Conservation (phyloP, 768 basidiomycete genomes). For the Sporobolomyces roseus region DNA sequence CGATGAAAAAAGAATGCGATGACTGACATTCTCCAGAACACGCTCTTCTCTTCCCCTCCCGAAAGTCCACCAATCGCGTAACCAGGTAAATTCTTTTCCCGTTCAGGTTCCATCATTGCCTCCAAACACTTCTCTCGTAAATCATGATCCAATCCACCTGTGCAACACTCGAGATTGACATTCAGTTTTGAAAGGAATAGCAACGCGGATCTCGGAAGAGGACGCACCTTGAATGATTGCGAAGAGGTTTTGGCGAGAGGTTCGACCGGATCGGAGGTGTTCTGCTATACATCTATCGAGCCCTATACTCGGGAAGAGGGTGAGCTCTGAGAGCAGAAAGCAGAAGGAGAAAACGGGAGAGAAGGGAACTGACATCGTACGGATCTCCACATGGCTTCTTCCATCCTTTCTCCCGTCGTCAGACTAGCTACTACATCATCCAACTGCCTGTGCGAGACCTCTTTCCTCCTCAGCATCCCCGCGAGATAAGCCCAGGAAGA, state of each 20-base stretch:
- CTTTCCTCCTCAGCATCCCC: background rate
- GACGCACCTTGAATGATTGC: slow-evolving; percentile 75
- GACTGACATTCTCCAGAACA: slow-evolving; percentile 77
- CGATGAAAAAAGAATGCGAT: background rate
- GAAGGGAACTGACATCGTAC: slow-evolving; percentile 56
- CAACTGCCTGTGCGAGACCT: slow-evolving; percentile 25
- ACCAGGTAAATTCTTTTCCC: slow-evolving; percentile 72
- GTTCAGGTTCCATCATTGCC: slow-evolving; percentile 64
- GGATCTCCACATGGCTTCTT: slow-evolving; percentile 82
- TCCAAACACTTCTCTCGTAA: slow-evolving; percentile 69
- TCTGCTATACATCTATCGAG: slow-evolving; percentile 78
- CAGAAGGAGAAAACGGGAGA: too few species aligned
- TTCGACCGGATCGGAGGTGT: slow-evolving; percentile 66
- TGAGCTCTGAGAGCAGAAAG: too few species aligned
- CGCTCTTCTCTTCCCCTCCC: slow-evolving; percentile 85
- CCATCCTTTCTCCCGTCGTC: slow-evolving; percentile 72
- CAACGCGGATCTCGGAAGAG: background rate
- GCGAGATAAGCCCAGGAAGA: background rate
- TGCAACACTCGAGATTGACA: background rate
- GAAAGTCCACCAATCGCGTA: slow-evolving; percentile 87
- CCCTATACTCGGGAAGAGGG: slow-evolving; percentile 51
- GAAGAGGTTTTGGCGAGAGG: slow-evolving; percentile 72
- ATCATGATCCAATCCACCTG: slow-evolving; percentile 61
- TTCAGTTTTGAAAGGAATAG: background rate
- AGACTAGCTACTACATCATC: slow-evolving; percentile 65